phyloP scores from a whole-genome alignment of 2,329 filamentous ascomycete species.

The Fusarium floridanum region DNA sequence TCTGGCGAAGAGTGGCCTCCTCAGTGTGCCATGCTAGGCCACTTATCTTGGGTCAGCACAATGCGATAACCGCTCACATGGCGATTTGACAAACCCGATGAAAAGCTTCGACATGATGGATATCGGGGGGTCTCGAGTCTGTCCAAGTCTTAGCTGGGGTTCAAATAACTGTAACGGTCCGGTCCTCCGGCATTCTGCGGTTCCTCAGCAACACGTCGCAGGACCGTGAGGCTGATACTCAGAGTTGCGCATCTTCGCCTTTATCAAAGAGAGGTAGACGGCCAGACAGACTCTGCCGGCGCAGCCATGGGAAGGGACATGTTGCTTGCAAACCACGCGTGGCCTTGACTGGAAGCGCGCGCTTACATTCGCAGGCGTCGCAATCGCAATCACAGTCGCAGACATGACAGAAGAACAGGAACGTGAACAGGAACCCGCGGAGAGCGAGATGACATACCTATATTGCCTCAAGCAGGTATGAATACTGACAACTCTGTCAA shows the following conservation, averaged over 20 bases:
- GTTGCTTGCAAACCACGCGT: conserved; percentile 31
- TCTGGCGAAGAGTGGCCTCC: conserved; percentile 85
- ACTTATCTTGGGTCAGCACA: conserved; percentile 61
- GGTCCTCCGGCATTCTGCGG: background rate
- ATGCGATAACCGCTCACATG: conserved; percentile 4
- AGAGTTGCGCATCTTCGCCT: conserved; percentile 2
- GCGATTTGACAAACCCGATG: conserved; percentile 39
- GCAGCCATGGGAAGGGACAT: background rate
- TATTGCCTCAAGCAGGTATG: conserved; percentile 7
- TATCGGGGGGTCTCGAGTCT: conserved; percentile 30
- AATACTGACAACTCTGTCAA: conserved; percentile 7
- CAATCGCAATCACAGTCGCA: background rate
- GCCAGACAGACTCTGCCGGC: background rate
- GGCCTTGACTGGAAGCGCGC: conserved; percentile 15
- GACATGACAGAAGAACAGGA: conserved; percentile 12
- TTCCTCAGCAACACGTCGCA: background rate
- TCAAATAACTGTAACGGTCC: background rate
- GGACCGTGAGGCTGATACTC: background rate
- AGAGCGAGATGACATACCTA: conserved; percentile 32
- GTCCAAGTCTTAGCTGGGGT: conserved; percentile 29
- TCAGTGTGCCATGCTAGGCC: conserved; percentile 99
- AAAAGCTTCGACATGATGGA: conserved; percentile 90
- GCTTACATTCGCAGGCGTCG: conserved; percentile 24
- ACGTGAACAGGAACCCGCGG: conserved; percentile 5
- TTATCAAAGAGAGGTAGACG: background rate